These are phyloP conservation scores for Apiospora rasikravindrae DNA, from an alignment of 2,329 filamentous ascomycete genomes.

Conservation along the genomic window DNA sequence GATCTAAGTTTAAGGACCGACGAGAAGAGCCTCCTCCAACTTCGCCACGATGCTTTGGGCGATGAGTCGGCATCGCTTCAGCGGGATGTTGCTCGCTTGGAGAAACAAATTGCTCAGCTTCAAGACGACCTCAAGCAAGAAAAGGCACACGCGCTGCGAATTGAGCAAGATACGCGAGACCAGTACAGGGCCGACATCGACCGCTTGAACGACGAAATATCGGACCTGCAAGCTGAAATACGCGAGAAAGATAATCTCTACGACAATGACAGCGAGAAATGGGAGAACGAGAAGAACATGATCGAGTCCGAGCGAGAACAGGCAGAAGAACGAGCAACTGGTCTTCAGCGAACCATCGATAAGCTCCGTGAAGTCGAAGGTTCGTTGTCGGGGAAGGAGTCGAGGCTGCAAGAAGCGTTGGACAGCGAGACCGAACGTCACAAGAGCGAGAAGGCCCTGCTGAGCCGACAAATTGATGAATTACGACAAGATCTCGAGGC, in stretches of 20 bases:
- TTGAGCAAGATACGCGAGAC: conserved; percentile 63
- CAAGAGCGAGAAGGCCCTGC: conserved; percentile 70
- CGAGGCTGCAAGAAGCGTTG: conserved; percentile 69
- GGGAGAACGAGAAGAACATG: conserved; percentile 69
- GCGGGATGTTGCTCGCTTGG: conserved; percentile 60
- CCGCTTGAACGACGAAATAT: conserved; percentile 58
- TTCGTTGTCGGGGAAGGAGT: conserved; percentile 70
- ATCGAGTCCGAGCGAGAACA: conserved; percentile 69
- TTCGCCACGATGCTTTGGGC: conserved; percentile 69
- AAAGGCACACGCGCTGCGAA: conserved; percentile 61
- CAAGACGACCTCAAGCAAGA: conserved; percentile 58
- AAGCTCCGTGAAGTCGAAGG: conserved; percentile 72
- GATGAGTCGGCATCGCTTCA: conserved; percentile 71
- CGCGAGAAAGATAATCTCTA: conserved; percentile 73
- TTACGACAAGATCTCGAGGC: conserved; percentile 73
- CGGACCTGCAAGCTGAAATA: conserved; percentile 66
- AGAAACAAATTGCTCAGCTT: conserved; percentile 52
- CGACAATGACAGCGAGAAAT: conserved; percentile 73
- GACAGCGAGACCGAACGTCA: conserved; percentile 76
- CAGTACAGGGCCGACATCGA: conserved; percentile 62
- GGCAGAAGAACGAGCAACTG: conserved; percentile 69
- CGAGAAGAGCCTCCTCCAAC: conserved; percentile 73
- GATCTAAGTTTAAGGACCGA: conserved; percentile 64
- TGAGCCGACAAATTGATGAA: conserved; percentile 76
- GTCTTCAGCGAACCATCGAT: conserved; percentile 74